Conservation (phyloP, 169 alveolate species). For the Cryptosporidium muris region DNA sequence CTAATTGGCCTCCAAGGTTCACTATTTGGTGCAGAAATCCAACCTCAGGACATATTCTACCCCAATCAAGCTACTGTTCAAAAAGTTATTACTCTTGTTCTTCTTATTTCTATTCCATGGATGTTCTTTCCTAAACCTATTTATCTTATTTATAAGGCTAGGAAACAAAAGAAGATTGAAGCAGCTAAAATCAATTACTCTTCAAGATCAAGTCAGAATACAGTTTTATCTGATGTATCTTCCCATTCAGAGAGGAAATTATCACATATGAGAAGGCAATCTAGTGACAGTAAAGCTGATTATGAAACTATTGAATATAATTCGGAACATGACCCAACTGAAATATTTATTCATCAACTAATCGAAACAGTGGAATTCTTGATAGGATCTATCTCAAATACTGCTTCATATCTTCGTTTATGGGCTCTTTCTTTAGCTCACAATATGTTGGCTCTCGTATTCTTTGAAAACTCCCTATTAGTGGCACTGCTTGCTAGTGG, state of each 20-base stretch:
- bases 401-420: conserved; percentile 98
- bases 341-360: conserved; percentile 92
- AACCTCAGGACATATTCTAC: conserved; percentile 79
- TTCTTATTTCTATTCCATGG: conserved; percentile 90
- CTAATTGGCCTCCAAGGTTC: conserved; percentile 92
- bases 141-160: conserved; percentile 72
- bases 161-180: conserved; percentile 67
- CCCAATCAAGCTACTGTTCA: conserved; percentile 83
- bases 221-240: conserved; percentile 7
- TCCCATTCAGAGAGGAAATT: conserved; percentile 19
- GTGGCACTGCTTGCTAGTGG: conserved; percentile 22
- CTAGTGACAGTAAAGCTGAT: conserved; percentile 72
- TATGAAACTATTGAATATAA: background rate
- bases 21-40: conserved; percentile 77
- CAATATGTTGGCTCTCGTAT: conserved; percentile 88
- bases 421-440: conserved; percentile 99
- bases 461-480: conserved; percentile 32
- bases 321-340: conserved; percentile 81
- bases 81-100: conserved; percentile 80
- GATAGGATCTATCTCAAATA: conserved; percentile 97
- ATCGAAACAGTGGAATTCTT: conserved; percentile 99
- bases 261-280: conserved; percentile 75
- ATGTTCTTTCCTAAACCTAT: conserved; percentile 96
- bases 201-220: conserved; percentile 28
- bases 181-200: conserved; percentile 32